A percentile compares a stretch with the other conserved stretches of the same genome.
These are phyloP conservation scores for Sodiomyces alkalinus DNA, from an alignment of 2,329 filamentous ascomycete species.

Conservation along the genomic window DNA sequence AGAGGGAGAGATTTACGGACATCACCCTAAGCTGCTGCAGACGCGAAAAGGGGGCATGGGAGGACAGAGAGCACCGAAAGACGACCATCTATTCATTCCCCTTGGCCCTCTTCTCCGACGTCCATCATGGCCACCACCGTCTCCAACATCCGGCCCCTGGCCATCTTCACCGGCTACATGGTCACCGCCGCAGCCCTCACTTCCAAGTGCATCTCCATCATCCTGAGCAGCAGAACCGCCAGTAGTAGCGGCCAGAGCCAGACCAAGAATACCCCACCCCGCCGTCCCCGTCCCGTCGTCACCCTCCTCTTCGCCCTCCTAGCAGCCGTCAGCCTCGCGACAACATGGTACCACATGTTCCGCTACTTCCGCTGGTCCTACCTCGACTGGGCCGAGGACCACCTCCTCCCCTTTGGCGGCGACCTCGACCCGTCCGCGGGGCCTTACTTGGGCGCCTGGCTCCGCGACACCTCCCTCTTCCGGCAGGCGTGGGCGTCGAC, in stretches of 20 bases:
- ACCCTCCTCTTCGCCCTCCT: slow-evolving; percentile 9
- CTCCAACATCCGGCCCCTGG: slow-evolving; percentile 9
- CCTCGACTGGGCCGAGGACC: slow-evolving; percentile 4
- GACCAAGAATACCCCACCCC: background rate
- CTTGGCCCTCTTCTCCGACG: background rate
- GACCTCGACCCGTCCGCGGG: background rate
- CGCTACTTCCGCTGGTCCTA: slow-evolving; percentile 12
- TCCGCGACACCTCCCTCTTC: slow-evolving; percentile 13
- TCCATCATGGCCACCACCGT: background rate
- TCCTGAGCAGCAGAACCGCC: slow-evolving; percentile 1
- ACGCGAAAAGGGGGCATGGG: too few relatives aligned
- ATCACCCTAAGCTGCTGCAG: too few relatives aligned
- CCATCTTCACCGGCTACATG: slow-evolving; percentile 11
- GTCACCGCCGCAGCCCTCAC: slow-evolving; percentile 8
- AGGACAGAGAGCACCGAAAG: too few relatives aligned
- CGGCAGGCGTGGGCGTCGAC: slow-evolving; percentile 13
- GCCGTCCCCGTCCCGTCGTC: slow-evolving; percentile 2
- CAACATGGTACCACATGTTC: slow-evolving; percentile 14
- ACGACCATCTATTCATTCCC: background rate
- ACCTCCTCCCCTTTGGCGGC: slow-evolving; percentile 1
- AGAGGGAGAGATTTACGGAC: too few relatives aligned
- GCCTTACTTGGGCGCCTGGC: slow-evolving; percentile 10
- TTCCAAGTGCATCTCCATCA: slow-evolving; percentile 6
- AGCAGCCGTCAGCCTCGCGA: slow-evolving; percentile 11
- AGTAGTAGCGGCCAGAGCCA: background rate